Base-by-base conservation (phyloP, 2,329 filamentous ascomycete species). In the Fusarium subtropicale region DNA sequence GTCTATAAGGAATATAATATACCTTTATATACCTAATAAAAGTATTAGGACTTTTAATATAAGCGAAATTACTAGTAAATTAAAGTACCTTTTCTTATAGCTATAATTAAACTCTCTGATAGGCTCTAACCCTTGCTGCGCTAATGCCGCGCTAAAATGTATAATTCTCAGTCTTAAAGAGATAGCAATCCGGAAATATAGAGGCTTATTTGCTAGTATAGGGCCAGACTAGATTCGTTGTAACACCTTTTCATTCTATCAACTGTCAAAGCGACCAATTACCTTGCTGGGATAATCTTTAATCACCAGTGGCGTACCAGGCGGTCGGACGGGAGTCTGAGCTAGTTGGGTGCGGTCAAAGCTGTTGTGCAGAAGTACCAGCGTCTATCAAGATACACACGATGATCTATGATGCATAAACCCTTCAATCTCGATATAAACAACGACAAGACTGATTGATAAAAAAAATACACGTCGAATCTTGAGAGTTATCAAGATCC, bases 371-470 rank as follows among this genome's bases (percentile, higher is more conserved):
- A 20, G n/a, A 18, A 16, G 6, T 7, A 2, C 7, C 12, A 11
- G 15, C 7, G 15, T 18, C 12, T 11, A 18, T 18, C 22, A 26
- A 26, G 5, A 26, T 28, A 15, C 10, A 44, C 28, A 1, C 7
- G 15, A 44, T 4, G 20, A 26, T 36, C 5, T 34, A 18, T 3
- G 13, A 31, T 31, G 6, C 4, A 20, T 5, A 16, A 51, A 28
- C 12, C 7, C 5, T 10, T 9, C 2, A 16, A 4, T 16, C 2
- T 38, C 6, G 2, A 26, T 3, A 10, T 5, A 20, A 10, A 9
- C 4, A 7, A 15, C 11, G 1, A 2, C 16, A 2, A 15, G 1
- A 18, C 3, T 15, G 0, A 5, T 26, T 9, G 20, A 2, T 9
- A n/a, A 15, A 13, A 10, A 10, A 7, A 46, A 5, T 4, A 1